Conservation (phyloP, 768 basidiomycete species). For the Mycena indigotica region DNA sequence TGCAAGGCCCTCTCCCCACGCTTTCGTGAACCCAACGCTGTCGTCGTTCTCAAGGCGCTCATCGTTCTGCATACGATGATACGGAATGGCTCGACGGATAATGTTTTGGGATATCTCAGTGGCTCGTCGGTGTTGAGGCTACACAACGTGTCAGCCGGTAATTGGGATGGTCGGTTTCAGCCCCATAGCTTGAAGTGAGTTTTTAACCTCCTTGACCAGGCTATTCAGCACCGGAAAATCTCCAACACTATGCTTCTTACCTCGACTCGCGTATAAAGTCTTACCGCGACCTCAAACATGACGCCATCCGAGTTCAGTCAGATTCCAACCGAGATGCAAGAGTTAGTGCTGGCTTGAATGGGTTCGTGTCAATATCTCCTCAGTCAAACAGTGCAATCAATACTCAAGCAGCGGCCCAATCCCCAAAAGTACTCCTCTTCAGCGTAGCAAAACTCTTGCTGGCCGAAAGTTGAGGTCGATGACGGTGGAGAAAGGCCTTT, state of each 20-base stretch:
- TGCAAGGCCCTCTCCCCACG: slow-evolving; percentile 84
- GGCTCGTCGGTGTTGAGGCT: slow-evolving; percentile 80
- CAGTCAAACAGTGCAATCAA: not conserved
- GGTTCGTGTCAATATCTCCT: slow-evolving; percentile 4
- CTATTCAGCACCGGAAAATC: slow-evolving; percentile 81
- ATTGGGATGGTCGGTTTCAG: slow-evolving; percentile 77
- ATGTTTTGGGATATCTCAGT: slow-evolving; percentile 82
- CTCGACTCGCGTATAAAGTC: slow-evolving; percentile 85
- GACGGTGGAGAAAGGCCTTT: slow-evolving; percentile 93
- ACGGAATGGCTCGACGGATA: slow-evolving; percentile 94
- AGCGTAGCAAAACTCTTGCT: slow-evolving; percentile 74
- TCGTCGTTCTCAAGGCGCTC: slow-evolving; percentile 97
- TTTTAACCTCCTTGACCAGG: slow-evolving; percentile 52
- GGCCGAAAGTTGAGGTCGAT: slow-evolving; percentile 86
- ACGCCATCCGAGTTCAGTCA: slow-evolving; percentile 90
- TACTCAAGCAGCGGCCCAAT: not conserved
- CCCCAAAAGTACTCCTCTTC: slow-evolving; percentile 28
- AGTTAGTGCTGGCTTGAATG: slow-evolving; percentile 59
- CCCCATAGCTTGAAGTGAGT: not conserved
- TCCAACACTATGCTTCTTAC: slow-evolving; percentile 89
- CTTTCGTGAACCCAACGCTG: slow-evolving; percentile 88
- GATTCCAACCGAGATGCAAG: slow-evolving; percentile 89
- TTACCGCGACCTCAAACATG: slow-evolving; percentile 89
- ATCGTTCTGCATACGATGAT: slow-evolving; percentile 97
- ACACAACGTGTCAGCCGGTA: slow-evolving; percentile 76